Evolutionary conservation across 768 basidiomycete genomes (phyloP), one percentile per base, ranked within the genome.

Genomic region (Chalciporus piperatus): DNA sequence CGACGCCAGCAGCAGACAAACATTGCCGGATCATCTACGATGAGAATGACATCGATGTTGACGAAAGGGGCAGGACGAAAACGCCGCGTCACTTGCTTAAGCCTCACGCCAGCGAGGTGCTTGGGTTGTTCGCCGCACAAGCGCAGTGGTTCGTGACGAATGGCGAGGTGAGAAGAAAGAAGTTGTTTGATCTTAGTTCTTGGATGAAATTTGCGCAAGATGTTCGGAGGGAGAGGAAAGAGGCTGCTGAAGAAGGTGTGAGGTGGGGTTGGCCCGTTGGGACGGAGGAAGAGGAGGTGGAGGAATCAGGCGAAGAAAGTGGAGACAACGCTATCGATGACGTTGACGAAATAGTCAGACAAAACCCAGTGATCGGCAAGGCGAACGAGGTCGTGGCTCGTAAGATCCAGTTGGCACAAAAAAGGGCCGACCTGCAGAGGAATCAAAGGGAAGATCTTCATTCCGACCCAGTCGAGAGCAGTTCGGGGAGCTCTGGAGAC

Each of bases 81-180:
- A 69, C 63, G 30, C 71, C 72, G 13, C 74, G 78, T 22, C 70
- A 73, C 37, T 72, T 76, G 13, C 77, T 81, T 22, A 74, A 68
- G 49, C 64, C 85, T 23, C 73, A 81, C 41, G 71, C 50, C 25
- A 75, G 81, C 30, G 80, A 84, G 59, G 62, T 85, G n/a, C 61
- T 70, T 32, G 72, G 74, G 11, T 52, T 73, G 2, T 78, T 85
- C 52, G 83, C 81, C 11, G 70, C 74, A 10, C 82, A 86, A 9
- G 75, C 76, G 0, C 77, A 76, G 32, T 87, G 84, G 85, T 57
- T 87, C 8, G 61, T 83, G 33, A 74, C 78, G 11, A 73, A 83
- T 45, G 78, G 78, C 30, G 70, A 57, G 10, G 51, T 66, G 32
- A 55, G 48, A 33, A 58, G 62, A 22, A 48, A 55, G 16, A 64